phyloP scores from a whole-genome alignment of 2,329 filamentous ascomycete genomes.

The Westerdykella sp. region DNA sequence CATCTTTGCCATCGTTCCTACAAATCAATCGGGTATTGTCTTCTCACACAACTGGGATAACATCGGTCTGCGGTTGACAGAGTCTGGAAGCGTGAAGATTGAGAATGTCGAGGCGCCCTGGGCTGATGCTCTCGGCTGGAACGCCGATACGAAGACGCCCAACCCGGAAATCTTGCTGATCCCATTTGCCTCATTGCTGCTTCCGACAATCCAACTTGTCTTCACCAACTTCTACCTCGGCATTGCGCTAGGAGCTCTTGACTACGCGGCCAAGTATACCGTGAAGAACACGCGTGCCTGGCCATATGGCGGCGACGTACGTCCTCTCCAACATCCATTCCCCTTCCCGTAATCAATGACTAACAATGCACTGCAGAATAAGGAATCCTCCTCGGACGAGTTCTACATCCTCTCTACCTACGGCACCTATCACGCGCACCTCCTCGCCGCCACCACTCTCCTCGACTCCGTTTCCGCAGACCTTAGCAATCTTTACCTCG shows the following conservation, averaged over 20 bases:
- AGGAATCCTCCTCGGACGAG: slow-evolving; percentile 54
- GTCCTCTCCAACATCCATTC: neutral
- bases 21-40: slow-evolving; percentile 52
- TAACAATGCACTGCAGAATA: slow-evolving; percentile 37
- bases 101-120: slow-evolving; percentile 52
- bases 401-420: slow-evolving; percentile 61
- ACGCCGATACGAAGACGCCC: slow-evolving; percentile 46
- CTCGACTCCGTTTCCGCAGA: slow-evolving; percentile 51
- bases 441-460: slow-evolving; percentile 54
- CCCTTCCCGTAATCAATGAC: neutral
- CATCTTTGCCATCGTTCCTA: slow-evolving; percentile 57
- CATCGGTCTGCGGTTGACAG: slow-evolving; percentile 56
- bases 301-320: slow-evolving; percentile 55
- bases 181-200: slow-evolving; percentile 52
- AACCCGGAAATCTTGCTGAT: slow-evolving; percentile 47
- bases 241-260: slow-evolving; percentile 54
- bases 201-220: slow-evolving; percentile 60
- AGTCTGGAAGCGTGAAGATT: slow-evolving; percentile 58
- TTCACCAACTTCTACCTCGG: slow-evolving; percentile 62
- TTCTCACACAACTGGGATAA: slow-evolving; percentile 60
- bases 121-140: slow-evolving; percentile 58
- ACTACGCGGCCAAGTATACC: slow-evolving; percentile 53
- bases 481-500: slow-evolving; percentile 44
- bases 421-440: slow-evolving; percentile 57
- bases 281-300: slow-evolving; percentile 53